A percentile compares a stretch with the other conserved stretches of the same genome.
Evolutionary conservation across 176 grass and related monocot species (phyloP).

Genomic region (Bromus sterilis): DNA sequence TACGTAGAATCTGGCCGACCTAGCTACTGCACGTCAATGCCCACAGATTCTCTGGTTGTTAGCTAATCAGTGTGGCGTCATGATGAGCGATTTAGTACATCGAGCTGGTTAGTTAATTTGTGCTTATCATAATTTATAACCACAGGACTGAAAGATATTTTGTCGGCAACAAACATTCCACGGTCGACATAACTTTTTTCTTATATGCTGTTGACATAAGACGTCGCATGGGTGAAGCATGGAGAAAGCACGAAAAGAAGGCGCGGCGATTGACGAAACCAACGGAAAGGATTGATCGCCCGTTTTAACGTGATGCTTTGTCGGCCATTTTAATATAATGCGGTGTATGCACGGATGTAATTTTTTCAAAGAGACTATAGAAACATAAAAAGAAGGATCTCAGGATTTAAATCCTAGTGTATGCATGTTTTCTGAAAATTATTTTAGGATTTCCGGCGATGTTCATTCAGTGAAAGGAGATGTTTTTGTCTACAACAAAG

Average conservation of each 20-base stretch:
- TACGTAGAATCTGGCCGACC: not conserved
- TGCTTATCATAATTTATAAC: too few species aligned
- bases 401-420: too few species aligned
- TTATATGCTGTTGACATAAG: too few species aligned
- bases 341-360: not conserved
- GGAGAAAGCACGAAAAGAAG: not conserved
- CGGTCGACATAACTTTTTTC: not conserved
- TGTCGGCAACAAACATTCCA: not conserved
- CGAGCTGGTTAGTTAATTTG: not conserved
- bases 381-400: not conserved
- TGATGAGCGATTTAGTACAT: not conserved
- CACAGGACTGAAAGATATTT: too few species aligned
- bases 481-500: too few species aligned
- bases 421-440: too few species aligned
- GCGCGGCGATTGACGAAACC: not conserved
- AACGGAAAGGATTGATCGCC: not conserved
- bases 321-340: not conserved
- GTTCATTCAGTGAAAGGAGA: too few species aligned
- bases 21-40: not conserved
- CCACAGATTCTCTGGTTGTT: not conserved
- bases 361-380: not conserved
- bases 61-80: not conserved
- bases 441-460: too few species aligned
- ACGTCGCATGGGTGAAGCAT: not conserved
- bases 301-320: not conserved